Evolutionary conservation across 352 stramenopile species (phyloP).

Genomic region (Blastocystis sp.): DNA sequence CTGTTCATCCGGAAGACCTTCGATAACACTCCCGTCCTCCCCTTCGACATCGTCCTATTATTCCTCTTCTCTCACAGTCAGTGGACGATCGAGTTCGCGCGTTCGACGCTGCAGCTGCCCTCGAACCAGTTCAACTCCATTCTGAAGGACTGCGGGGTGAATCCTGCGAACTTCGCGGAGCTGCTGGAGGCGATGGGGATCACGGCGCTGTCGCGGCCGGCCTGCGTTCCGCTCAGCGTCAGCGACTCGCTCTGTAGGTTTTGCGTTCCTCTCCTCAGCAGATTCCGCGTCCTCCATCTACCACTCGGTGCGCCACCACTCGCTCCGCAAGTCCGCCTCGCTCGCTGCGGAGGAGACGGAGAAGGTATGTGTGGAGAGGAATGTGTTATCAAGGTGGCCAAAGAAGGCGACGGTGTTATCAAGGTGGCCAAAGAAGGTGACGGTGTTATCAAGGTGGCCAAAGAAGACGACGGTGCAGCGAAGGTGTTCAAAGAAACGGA

Average conservation of each 20-base stretch:
- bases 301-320: background rate
- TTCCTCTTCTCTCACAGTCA: background rate
- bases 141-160: background rate
- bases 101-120: background rate
- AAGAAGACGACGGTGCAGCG: too few species aligned
- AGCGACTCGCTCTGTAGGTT: background rate
- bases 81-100: constrained; percentile 20
- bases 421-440: too few species aligned
- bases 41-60: background rate
- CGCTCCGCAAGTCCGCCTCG: too few species aligned
- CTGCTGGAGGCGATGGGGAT: background rate
- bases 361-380: too few species aligned
- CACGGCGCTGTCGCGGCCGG: background rate
- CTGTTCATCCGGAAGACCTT: constrained; percentile 31
- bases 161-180: background rate
- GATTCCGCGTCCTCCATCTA: background rate
- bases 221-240: too few species aligned
- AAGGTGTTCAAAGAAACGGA: too few species aligned
- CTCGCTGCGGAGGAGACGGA: too few species aligned
- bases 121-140: background rate
- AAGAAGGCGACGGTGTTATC: too few species aligned
- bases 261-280: background rate
- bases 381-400: too few species aligned
- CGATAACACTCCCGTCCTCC: background rate
- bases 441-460: too few species aligned